phyloP scores from a whole-genome alignment of 169 alveolate species.

The Perkinsus olseni region DNA sequence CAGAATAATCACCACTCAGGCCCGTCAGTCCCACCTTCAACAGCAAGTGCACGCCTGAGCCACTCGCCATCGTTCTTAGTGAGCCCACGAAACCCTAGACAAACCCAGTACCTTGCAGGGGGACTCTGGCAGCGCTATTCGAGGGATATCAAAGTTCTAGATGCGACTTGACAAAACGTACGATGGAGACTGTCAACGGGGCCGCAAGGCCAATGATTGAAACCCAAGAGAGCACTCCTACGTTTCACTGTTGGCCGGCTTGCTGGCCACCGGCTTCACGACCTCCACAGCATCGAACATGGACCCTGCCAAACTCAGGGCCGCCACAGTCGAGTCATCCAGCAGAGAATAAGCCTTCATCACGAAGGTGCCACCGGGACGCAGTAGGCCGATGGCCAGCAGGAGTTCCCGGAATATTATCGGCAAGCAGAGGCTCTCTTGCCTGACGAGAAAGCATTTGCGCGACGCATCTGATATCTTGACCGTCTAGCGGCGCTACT shows the following conservation, averaged over 20 bases:
- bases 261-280: slow-evolving; percentile 34
- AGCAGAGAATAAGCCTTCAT: slow-evolving; percentile 26
- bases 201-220: no score
- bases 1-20: background rate
- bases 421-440: slow-evolving; percentile 15
- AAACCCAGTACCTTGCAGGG: background rate
- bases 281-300: slow-evolving; percentile 26
- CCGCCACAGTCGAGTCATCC: slow-evolving; percentile 26
- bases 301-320: slow-evolving; percentile 19
- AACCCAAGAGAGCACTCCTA: background rate
- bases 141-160: no score
- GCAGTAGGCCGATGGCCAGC: slow-evolving; percentile 27
- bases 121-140: no score
- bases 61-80: background rate
- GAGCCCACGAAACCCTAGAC: background rate
- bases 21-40: background rate
- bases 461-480: background rate
- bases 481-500: slow-evolving; percentile 11
- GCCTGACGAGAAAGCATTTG: background rate
- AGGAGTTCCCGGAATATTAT: slow-evolving; percentile 24
- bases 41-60: background rate
- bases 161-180: no score
- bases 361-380: slow-evolving; percentile 28
- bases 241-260: background rate
- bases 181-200: background rate